A percentile compares a stretch with the other conserved stretches of the same genome.
phyloP scores from a whole-genome alignment of 1,139 yeast genomes.

The Suhomyces maxii region DNA sequence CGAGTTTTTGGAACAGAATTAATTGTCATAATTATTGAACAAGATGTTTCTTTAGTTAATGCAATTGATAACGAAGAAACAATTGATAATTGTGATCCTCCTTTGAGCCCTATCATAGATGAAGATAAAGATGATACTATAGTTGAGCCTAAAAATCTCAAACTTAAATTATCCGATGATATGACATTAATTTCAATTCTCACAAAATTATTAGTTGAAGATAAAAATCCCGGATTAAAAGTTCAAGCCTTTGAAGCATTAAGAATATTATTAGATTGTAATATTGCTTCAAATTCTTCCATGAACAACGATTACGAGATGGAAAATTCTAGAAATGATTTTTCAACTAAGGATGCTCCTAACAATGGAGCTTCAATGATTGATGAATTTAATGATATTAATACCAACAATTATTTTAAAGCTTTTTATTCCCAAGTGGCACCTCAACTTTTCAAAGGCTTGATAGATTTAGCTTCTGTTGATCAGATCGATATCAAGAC shows the following conservation, averaged over 20 bases:
- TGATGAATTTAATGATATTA: slow-evolving; percentile 38
- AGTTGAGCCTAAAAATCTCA: slow-evolving; percentile 22
- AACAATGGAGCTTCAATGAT: slow-evolving; percentile 9
- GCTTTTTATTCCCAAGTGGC: slow-evolving; percentile 68
- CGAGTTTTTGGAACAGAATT: slow-evolving; percentile 80
- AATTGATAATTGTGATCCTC: slow-evolving; percentile 39
- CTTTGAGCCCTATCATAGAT: slow-evolving; percentile 13
- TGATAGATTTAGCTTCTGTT: slow-evolving; percentile 34
- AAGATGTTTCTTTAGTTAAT: slow-evolving; percentile 70
- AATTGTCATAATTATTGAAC: slow-evolving; percentile 78
- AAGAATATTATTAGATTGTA: slow-evolving; percentile 67
- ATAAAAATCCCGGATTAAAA: slow-evolving; percentile 69
- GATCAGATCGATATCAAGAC: slow-evolving; percentile 11
- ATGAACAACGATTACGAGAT: slow-evolving; percentile 12
- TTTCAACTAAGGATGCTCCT: slow-evolving; percentile 4
- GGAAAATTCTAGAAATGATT: slow-evolving; percentile 14
- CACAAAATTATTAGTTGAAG: slow-evolving; percentile 61
- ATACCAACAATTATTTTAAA: slow-evolving; percentile 53
- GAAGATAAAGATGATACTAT: slow-evolving; percentile 20
- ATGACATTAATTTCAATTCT: slow-evolving; percentile 63
- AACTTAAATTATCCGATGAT: slow-evolving; percentile 49
- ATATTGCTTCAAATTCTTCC: slow-evolving; percentile 27
- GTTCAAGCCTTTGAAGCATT: slow-evolving; percentile 85
- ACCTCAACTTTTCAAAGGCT: slow-evolving; percentile 52
- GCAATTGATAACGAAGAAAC: slow-evolving; percentile 36